A percentile compares a stretch with the other conserved stretches of the same genome.
Evolutionary conservation across 2,329 filamentous ascomycete genomes (phyloP).

Genomic region (Didymella glomerata): DNA sequence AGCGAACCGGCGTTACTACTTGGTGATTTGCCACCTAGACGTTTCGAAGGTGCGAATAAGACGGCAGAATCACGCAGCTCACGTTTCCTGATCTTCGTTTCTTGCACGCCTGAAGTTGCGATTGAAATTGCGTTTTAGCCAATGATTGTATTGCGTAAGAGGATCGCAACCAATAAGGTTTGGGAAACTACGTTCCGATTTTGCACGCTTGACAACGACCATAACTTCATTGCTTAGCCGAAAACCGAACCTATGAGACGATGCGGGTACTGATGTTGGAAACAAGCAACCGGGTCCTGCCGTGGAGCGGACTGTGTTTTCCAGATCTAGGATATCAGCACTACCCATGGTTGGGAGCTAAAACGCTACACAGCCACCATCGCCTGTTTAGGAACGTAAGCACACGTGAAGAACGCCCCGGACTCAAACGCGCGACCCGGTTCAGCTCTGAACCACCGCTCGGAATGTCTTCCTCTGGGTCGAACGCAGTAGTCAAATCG

Average conservation of each 20-base stretch:
- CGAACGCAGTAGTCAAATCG: not conserved
- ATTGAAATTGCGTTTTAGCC: not conserved
- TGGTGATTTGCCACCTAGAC: slow-evolving; percentile 15
- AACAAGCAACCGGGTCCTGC: too few species aligned
- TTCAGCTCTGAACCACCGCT: not conserved
- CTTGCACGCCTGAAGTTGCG: not conserved
- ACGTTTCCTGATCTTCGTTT: not conserved
- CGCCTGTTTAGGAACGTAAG: not conserved
- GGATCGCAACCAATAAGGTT: not conserved
- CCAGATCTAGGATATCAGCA: too few species aligned
- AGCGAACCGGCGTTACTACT: slow-evolving; percentile 20
- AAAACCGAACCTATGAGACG: not conserved
- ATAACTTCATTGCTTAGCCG: not conserved
- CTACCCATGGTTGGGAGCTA: not conserved
- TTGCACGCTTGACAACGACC: not conserved
- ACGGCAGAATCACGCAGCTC: not conserved
- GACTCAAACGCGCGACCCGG: not conserved
- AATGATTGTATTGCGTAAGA: not conserved
- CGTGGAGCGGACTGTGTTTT: too few species aligned
- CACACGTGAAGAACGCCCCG: slow-evolving; percentile 1
- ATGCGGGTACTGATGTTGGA: not conserved
- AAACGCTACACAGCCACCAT: not conserved
- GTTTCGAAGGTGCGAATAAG: not conserved
- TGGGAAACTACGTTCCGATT: not conserved
- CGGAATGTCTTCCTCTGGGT: too few species aligned